A percentile compares a stretch with the other conserved stretches of the same genome.
Conservation (phyloP, 805 yeast genomes). For the Jamesozyma lodderae region DNA sequence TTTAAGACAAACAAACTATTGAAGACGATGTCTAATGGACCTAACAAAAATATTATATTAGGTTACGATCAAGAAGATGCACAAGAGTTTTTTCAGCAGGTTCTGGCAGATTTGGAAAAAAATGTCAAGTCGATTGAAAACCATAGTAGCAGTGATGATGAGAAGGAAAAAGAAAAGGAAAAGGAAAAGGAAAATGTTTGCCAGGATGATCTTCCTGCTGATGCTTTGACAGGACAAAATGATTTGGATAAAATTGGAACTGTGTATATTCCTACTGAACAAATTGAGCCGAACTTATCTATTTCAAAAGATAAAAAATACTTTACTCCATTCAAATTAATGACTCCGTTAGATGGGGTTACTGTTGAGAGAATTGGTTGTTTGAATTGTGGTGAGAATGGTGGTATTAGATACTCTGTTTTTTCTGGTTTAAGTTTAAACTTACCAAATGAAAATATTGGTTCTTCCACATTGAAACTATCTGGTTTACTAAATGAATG, state of each 20-base stretch:
- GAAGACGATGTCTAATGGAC: slow-evolving; percentile 66
- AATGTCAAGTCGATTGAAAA: slow-evolving; percentile 9
- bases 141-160: slow-evolving; percentile 8
- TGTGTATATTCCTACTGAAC: slow-evolving; percentile 62
- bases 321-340: slow-evolving; percentile 35
- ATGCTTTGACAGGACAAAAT: slow-evolving; percentile 33
- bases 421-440: slow-evolving; percentile 66
- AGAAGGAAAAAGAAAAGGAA: slow-evolving; percentile 5
- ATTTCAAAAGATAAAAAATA: slow-evolving; percentile 15
- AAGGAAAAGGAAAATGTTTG: slow-evolving; percentile 20
- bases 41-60: slow-evolving; percentile 63
- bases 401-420: slow-evolving; percentile 80
- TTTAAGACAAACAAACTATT: slow-evolving; percentile 54
- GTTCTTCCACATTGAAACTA: slow-evolving; percentile 35
- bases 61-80: slow-evolving; percentile 96
- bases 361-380: slow-evolving; percentile 88
- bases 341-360: slow-evolving; percentile 90
- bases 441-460: slow-evolving; percentile 42
- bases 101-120: slow-evolving; percentile 56
- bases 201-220: slow-evolving; percentile 29
- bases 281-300: slow-evolving; percentile 60
- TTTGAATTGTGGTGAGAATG: slow-evolving; percentile 82
- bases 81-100: slow-evolving; percentile 84
- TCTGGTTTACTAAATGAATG: slow-evolving; percentile 52
- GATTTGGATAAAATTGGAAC: slow-evolving; percentile 51